Evolutionary conservation across 352 stramenopile genomes (phyloP), one percentile per base, ranked within the genome.

Genomic region (Thraustochytrium striatum): DNA sequence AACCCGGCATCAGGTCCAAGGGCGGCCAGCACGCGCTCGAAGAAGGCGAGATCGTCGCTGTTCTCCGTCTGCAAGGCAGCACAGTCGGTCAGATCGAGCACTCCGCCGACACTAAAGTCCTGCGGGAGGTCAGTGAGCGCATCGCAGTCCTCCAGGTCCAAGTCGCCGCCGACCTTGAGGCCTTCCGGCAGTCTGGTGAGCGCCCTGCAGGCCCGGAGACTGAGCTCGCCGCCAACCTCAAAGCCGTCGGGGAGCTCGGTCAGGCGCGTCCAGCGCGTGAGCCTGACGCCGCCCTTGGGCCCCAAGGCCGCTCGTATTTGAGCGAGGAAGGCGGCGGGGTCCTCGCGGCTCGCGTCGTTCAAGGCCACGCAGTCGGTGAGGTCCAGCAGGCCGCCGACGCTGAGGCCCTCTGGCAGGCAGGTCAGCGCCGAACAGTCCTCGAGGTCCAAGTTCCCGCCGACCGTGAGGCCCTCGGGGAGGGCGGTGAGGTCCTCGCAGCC

Each of bases 361-460:
- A n/a, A n/a, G n/a, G n/a, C n/a, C n/a, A n/a, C n/a, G n/a, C n/a
- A n/a, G n/a, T n/a, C n/a, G n/a, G n/a, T n/a, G n/a, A n/a, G n/a
- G n/a, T n/a, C n/a, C n/a, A n/a, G n/a, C n/a, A n/a, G n/a, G n/a
- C n/a, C n/a, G n/a, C n/a, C n/a, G n/a, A n/a, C n/a, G n/a, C n/a
- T n/a, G n/a, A n/a, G n/a, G n/a, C n/a, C n/a, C n/a, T n/a, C n/a
- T n/a, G 44, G 44, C 7, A 75, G 52, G 19, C 41, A 75, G 2
- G 58, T 30, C n/a, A 75, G 43, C 21, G 43, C 50, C 50, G 43
- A 30, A 7, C 65, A 75, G 25, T 43, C 9, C 39, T 75, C 65
- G 0, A 75, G 65, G 50, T 75, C 65, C 21, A 75, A 8, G 39
- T 75, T 43, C 28, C 65, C 65, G 30, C 65, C 65, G 7, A 75